Evolutionary conservation across 2,329 filamentous ascomycete genomes (phyloP), one percentile per base, ranked within the genome.

Genomic region (Aspergillus ochraceus): DNA sequence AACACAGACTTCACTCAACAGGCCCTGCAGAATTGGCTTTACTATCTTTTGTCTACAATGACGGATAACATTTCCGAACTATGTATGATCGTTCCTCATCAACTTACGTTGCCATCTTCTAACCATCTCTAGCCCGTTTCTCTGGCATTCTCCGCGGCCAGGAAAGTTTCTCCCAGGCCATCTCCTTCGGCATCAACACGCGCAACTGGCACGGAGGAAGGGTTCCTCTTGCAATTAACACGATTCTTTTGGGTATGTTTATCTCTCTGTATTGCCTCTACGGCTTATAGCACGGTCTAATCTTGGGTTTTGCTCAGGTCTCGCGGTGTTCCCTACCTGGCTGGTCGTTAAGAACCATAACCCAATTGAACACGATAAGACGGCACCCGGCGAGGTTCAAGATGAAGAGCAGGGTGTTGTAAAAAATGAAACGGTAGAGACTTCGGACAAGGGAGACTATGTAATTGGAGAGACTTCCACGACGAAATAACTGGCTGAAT

Each of bases 41-140:
- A 85, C 62, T 85, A 84, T 63, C 71, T 86, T 19, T 71, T 86
- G 1, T 80, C 82, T 0, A 83, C 79, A 5, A 84, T 80, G 73
- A 84, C 82, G 0, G 80, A 85, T 55, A 84, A 84, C 53, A 84
- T 85, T 59, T 82, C 82, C 0, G 82, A 86, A 62, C 63, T 74
- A 2, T 68, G 68, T 68, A 64, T 49, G 67, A 1, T 9, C 1
- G 3, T n/a, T n/a, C 12, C 19, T 39, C 26, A 29, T 3, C 26
- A 29, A 29, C 26, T 9, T 29, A 29, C 8, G 19, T 26, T 9
- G 6, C 14, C 32, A 46, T 5, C 24, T 47, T 26, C 24, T 14
- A 22, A 17, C 9, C 19, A 17, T 8, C 19, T 9, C 19, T 47
- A 47, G 45, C 45, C 9, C 74, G 79, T 1, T 75, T 78, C 17